phyloP scores from a whole-genome alignment of 768 basidiomycete species.

The Harrya chromipes region DNA sequence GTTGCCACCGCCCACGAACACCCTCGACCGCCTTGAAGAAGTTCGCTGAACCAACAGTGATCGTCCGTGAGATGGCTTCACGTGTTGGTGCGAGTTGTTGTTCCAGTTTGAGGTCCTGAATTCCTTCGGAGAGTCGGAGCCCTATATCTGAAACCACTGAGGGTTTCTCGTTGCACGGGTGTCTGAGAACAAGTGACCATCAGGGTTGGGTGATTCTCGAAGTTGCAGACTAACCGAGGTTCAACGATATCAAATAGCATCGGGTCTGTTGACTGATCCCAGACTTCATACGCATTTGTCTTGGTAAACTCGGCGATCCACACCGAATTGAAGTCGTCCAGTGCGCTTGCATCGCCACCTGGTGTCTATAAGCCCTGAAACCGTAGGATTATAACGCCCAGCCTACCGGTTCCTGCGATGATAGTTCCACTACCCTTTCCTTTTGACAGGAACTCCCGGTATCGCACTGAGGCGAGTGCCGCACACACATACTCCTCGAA shows the following conservation, averaged over 20 bases:
- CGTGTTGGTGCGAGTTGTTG: constrained; percentile 92
- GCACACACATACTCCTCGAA: constrained; percentile 95
- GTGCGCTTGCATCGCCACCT: constrained; percentile 56
- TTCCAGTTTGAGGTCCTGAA: constrained; percentile 90
- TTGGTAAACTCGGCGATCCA: constrained; percentile 89
- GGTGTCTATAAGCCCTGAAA: constrained; percentile 21
- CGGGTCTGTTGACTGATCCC: constrained; percentile 90
- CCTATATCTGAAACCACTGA: constrained; percentile 90
- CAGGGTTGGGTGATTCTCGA: not conserved
- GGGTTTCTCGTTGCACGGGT: constrained; percentile 91
- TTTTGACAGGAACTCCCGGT: constrained; percentile 78
- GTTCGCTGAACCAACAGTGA: constrained; percentile 69
- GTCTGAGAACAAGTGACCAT: constrained; percentile 43
- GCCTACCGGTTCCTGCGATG: constrained; percentile 57
- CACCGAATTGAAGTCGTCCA: constrained; percentile 79
- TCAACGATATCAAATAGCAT: constrained; percentile 94
- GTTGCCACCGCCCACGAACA: constrained; percentile 71
- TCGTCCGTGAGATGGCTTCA: constrained; percentile 79
- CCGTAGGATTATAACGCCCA: not conserved
- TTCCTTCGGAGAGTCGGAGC: constrained; percentile 85
- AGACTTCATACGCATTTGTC: constrained; percentile 85
- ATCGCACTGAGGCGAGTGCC: constrained; percentile 85
- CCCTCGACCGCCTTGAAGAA: constrained; percentile 92
- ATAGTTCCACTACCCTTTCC: constrained; percentile 60
- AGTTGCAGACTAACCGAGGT: constrained; percentile 56